These are phyloP conservation scores for Chaetothyriales sp. DNA, from an alignment of 2,329 filamentous ascomycete genomes.

Conservation along the genomic window DNA sequence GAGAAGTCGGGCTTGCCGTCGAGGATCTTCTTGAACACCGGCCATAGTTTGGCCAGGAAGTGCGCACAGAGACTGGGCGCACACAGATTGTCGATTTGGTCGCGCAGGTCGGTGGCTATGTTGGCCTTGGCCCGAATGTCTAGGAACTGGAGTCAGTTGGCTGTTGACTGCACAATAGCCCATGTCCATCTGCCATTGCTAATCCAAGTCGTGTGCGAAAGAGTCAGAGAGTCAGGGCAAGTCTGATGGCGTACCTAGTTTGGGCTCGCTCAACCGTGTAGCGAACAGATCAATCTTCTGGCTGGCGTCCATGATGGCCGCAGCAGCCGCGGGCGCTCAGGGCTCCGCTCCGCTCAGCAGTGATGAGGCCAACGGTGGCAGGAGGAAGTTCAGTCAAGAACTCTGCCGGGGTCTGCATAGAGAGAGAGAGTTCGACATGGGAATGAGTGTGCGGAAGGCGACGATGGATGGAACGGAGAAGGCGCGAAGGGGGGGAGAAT, in stretches of 20 bases:
- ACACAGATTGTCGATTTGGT: conserved; percentile 72
- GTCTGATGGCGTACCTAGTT: conserved; percentile 28
- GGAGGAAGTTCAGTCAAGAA: neutral
- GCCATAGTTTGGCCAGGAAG: conserved; percentile 79
- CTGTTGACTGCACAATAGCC: neutral
- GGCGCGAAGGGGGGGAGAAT: too few species aligned
- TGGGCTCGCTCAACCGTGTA: conserved; percentile 33
- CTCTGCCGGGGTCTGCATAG: neutral
- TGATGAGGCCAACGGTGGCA: neutral
- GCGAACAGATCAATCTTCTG: conserved; percentile 34
- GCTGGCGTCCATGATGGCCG: conserved; percentile 13
- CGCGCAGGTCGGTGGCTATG: conserved; percentile 71
- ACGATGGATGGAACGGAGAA: neutral
- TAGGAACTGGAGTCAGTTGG: conserved; percentile 25
- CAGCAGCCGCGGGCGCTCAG: conserved; percentile 1
- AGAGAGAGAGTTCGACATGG: neutral
- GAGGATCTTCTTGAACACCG: conserved; percentile 73
- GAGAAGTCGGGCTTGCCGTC: conserved; percentile 79
- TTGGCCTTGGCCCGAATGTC: conserved; percentile 71
- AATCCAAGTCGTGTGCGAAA: too few species aligned
- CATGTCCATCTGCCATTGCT: too few species aligned
- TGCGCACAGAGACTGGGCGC: conserved; percentile 60
- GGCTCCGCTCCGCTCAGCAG: too few species aligned
- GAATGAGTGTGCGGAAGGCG: neutral
- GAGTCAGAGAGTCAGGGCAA: too few species aligned